phyloP scores from a whole-genome alignment of 2,329 filamentous ascomycete species.

The Cercospora sp. region DNA sequence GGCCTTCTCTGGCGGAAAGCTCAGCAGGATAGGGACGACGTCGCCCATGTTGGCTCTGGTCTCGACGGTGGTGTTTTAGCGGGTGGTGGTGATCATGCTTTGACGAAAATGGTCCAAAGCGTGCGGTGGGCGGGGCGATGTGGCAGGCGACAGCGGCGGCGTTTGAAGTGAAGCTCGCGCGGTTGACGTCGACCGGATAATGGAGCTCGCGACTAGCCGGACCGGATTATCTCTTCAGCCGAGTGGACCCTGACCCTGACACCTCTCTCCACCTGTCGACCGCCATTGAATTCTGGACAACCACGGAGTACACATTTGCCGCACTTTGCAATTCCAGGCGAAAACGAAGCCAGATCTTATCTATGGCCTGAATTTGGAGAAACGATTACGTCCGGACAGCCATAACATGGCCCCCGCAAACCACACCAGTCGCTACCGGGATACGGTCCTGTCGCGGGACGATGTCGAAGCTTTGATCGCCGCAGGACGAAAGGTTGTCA shows the following conservation, averaged over 20 bases:
- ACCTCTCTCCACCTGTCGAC: neutral
- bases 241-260: neutral
- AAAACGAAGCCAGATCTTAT: neutral
- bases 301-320: neutral
- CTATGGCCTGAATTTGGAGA: neutral
- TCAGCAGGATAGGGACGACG: slow-evolving; percentile 26
- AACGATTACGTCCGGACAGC: neutral
- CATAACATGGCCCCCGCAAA: slow-evolving; percentile 24
- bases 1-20: slow-evolving; percentile 39
- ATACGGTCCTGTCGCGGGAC: slow-evolving; percentile 32
- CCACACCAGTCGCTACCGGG: slow-evolving; percentile 26
- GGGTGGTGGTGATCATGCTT: slow-evolving; percentile 12
- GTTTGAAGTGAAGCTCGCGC: slow-evolving; percentile 11
- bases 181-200: slow-evolving; percentile 1
- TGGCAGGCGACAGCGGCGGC: slow-evolving; percentile 5
- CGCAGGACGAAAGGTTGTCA: slow-evolving; percentile 74
- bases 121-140: neutral
- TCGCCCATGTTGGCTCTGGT: slow-evolving; percentile 31
- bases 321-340: neutral
- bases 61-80: neutral
- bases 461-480: slow-evolving; percentile 78
- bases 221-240: neutral
- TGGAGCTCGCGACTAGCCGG: slow-evolving; percentile 4
- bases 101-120: neutral
- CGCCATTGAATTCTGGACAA: neutral